phyloP scores from a whole-genome alignment of 352 stramenopile genomes.

The Phytopythium litorale region DNA sequence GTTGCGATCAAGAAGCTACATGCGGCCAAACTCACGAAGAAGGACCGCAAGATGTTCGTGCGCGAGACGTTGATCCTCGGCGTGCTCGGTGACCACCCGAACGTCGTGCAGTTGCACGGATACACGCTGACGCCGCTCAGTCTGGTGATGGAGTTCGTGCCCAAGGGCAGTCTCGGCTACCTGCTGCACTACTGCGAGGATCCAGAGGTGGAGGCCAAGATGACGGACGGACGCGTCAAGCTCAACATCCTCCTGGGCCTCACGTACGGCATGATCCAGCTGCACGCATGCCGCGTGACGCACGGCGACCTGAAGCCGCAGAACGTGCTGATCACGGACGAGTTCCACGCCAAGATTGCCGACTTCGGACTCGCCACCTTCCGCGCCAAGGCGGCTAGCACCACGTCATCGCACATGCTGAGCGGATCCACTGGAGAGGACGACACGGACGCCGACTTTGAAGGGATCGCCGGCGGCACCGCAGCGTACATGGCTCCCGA shows the following conservation, averaged over 20 bases:
- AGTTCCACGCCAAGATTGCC: constrained; percentile 77
- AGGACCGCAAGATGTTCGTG: constrained; percentile 30
- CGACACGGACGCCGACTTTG: constrained; percentile 19
- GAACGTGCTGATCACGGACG: constrained; percentile 62
- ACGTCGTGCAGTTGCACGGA: constrained; percentile 30
- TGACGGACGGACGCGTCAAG: constrained; percentile 37
- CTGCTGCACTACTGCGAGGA: constrained; percentile 33
- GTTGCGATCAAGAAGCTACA: constrained; percentile 41
- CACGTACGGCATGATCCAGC: constrained; percentile 27
- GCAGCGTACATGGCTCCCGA: constrained; percentile 55
- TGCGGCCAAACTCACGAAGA: constrained; percentile 23
- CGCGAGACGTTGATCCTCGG: constrained; percentile 29
- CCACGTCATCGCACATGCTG: constrained; percentile 29
- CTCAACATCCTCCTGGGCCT: constrained; percentile 28
- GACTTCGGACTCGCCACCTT: constrained; percentile 60
- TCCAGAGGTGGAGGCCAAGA: constrained; percentile 24
- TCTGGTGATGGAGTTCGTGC: constrained; percentile 35
- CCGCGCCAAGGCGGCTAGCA: constrained; percentile 20
- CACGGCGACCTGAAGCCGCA: constrained; percentile 65
- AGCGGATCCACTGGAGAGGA: constrained; percentile 6
- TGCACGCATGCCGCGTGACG: constrained; percentile 37
- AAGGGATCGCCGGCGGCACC: constrained; percentile 31
- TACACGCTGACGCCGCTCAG: constrained; percentile 25
- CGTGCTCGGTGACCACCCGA: constrained; percentile 30
- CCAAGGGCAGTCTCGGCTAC: constrained; percentile 25